phyloP scores from a whole-genome alignment of 306 rosid genomes.

The Begonia loranthoides region DNA sequence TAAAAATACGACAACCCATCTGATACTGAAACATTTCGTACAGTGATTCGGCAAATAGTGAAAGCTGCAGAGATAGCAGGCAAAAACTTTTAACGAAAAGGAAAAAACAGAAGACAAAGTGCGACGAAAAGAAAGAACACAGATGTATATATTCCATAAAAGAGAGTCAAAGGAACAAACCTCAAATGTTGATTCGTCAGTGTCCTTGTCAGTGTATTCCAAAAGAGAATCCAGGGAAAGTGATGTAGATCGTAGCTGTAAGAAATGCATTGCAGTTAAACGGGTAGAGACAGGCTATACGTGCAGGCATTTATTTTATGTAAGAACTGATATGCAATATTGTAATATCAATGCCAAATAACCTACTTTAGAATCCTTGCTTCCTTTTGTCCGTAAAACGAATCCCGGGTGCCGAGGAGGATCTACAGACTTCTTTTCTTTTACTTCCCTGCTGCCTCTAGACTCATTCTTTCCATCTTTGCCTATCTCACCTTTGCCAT shows the following conservation, averaged over 20 bases:
- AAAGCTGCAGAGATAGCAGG: conserved; percentile 41
- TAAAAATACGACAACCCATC: conserved; percentile 72
- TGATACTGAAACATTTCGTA: conserved; percentile 97
- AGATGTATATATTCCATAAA: too few species aligned
- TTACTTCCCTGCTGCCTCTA: conserved; percentile 52
- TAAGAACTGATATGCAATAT: neutral
- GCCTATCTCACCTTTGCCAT: conserved; percentile 40
- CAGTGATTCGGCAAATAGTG: conserved; percentile 84
- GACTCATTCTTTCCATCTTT: conserved; percentile 50
- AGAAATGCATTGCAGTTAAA: conserved; percentile 6
- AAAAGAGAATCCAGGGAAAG: conserved; percentile 73
- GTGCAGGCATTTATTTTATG: neutral
- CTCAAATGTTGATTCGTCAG: conserved; percentile 91
- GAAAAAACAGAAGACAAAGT: too few species aligned
- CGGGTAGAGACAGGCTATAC: too few species aligned
- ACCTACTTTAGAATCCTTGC: conserved; percentile 73
- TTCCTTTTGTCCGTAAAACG: conserved; percentile 50
- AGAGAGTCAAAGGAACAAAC: conserved; percentile 16
- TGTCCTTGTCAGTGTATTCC: conserved; percentile 86
- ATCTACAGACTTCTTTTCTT: conserved; percentile 80
- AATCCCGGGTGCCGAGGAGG: conserved; percentile 94
- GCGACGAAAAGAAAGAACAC: too few species aligned
- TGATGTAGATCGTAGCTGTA: conserved; percentile 64
- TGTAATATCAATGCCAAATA: conserved; percentile 9
- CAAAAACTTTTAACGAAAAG: neutral